Evolutionary conservation across 495 filamentous ascomycete genomes (phyloP), one percentile per base, ranked within the genome.

Genomic region (Filosporella fistucella): DNA sequence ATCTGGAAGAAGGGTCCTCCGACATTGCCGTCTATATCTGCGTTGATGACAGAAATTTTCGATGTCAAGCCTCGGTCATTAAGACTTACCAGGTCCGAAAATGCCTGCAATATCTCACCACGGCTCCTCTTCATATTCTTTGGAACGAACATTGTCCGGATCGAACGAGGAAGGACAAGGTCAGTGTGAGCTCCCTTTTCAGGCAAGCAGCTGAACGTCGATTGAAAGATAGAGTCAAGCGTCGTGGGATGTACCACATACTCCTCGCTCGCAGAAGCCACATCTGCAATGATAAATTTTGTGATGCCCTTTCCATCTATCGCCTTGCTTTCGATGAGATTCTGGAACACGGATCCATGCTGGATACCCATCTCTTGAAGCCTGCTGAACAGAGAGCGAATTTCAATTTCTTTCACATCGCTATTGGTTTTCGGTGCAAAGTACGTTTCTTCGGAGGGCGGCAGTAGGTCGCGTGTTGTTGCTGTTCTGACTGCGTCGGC

Each of bases 221-320:
- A n/a, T n/a, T n/a, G n/a, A 16, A 51, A 33, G 12, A 51, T 4
- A 3, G 32, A 44, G 35, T 71, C 70, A 5, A 73, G 37, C 0
- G 72, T 76, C 0, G 67, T 67, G 0, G 76, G 76, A 39, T 79
- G 74, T 12, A 78, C 58, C 12, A 76, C 29, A 18, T 56, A 57
- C 0, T 72, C 69, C 72, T 73, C 72, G 2, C 52, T 44, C 0
- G 61, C 56, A n/a, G n/a, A n/a, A 16, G 47, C 51, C 4, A 63
- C 60, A 40, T 77, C 70, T 1, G 68, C 66, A 6, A 74, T 50
- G 1, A 28, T 26, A 32, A 70, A 54, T 40, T 2, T 54, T 50
- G 23, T 51, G 32, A 25, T 33, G 29, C 56, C 57, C 12, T 47
- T 25, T 12, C 50, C 58, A 23, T 46, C 54, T 20, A 21, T 36